Evolutionary conservation across 352 stramenopile genomes (phyloP).

Genomic region (Blastocystis sp.): DNA sequence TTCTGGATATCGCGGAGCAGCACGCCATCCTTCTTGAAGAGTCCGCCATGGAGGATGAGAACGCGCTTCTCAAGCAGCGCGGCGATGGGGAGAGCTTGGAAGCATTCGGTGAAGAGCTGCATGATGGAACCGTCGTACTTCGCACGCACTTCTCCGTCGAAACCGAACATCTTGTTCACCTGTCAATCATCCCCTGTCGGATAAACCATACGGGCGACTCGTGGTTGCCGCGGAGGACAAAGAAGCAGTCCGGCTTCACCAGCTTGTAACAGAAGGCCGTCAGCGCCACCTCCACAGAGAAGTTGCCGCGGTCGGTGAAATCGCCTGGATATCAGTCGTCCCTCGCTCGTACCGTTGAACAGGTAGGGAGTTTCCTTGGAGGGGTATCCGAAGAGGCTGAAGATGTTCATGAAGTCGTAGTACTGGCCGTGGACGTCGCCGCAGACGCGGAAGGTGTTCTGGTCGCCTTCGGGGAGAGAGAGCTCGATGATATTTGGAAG

Average conservation of each 20-base stretch:
- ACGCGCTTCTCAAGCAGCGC: conserved; percentile 82
- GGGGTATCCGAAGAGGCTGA: conserved; percentile 88
- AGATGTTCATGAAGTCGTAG: conserved; percentile 99
- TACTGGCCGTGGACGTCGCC: conserved; percentile 98
- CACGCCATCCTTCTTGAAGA: conserved; percentile 84
- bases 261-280: conserved; percentile 92
- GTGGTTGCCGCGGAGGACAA: conserved; percentile 72
- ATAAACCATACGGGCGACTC: conserved; percentile 85
- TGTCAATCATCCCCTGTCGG: conserved; percentile 81
- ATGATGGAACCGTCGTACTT: conserved; percentile 99
- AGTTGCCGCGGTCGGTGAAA: conserved; percentile 94
- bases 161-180: conserved; percentile 99
- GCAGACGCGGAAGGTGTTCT: conserved; percentile 81
- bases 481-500: conserved; percentile 80
- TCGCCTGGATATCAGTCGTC: conserved; percentile 65
- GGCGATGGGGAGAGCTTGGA: conserved; percentile 85
- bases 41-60: conserved; percentile 89
- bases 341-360: conserved; percentile 80
- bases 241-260: conserved; percentile 72
- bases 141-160: conserved; percentile 95
- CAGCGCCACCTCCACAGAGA: conserved; percentile 92
- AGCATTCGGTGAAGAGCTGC: conserved; percentile 94
- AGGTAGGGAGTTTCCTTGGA: conserved; percentile 88
- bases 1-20: conserved; percentile 79
- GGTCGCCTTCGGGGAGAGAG: conserved; percentile 61